Percentiles rank a stretch among this genome's conserved stretches.
These are phyloP conservation scores for Cytospora piceicola DNA, from an alignment of 2,329 filamentous ascomycete species.

Conservation along the genomic window DNA sequence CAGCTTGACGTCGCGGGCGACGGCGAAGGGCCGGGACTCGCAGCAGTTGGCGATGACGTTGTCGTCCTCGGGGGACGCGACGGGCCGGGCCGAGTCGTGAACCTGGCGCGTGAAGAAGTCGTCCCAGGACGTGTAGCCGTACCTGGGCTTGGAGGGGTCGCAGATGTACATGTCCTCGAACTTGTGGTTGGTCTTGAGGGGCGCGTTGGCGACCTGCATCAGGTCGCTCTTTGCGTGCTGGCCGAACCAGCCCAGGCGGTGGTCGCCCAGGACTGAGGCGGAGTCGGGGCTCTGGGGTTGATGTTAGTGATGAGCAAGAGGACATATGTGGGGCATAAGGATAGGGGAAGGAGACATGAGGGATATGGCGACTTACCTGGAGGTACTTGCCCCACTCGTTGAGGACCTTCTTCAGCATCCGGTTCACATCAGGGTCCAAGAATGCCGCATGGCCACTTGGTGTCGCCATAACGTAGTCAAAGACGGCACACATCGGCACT, in stretches of 20 bases:
- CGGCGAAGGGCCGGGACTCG: slow-evolving; percentile 63
- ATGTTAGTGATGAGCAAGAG: not conserved
- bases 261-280: slow-evolving; percentile 51
- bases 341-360: not conserved
- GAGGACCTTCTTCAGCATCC: slow-evolving; percentile 56
- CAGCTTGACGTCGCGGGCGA: slow-evolving; percentile 54
- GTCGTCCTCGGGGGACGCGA: slow-evolving; percentile 59
- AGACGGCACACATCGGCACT: slow-evolving; percentile 56
- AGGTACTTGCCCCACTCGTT: slow-evolving; percentile 62
- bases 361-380: slow-evolving; percentile 40
- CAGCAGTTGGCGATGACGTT: slow-evolving; percentile 64
- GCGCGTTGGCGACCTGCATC: slow-evolving; percentile 55
- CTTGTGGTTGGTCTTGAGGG: slow-evolving; percentile 45
- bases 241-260: slow-evolving; percentile 59
- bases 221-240: slow-evolving; percentile 51
- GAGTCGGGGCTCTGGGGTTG: slow-evolving; percentile 53
- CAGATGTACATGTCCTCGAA: slow-evolving; percentile 67
- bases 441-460: slow-evolving; percentile 58
- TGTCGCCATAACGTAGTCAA: slow-evolving; percentile 62
- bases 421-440: slow-evolving; percentile 58
- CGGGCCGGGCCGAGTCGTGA: slow-evolving; percentile 57
- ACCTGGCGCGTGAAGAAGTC: slow-evolving; percentile 68
- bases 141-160: slow-evolving; percentile 55
- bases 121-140: slow-evolving; percentile 71
- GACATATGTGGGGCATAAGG: not conserved